phyloP scores from a whole-genome alignment of 495 filamentous ascomycete genomes.

The Xeromyces bisporus region DNA sequence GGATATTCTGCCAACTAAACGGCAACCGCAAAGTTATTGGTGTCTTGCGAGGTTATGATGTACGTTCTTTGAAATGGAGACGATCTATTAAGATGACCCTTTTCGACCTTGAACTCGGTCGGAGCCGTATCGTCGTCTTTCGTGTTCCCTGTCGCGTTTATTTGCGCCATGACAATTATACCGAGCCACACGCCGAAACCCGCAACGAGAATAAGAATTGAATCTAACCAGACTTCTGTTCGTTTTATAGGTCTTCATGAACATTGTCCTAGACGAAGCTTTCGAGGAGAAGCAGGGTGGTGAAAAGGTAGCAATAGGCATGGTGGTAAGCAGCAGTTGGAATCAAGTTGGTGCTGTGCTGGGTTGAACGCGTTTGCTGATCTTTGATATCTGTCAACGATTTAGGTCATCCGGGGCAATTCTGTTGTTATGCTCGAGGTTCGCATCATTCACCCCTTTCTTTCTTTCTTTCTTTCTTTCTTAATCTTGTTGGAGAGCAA shows the following conservation, averaged over 20 bases:
- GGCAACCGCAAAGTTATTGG: slow-evolving; percentile 95
- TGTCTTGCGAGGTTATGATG: slow-evolving; percentile 88
- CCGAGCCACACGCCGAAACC: no score
- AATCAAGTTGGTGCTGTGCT: no score
- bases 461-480: neutral
- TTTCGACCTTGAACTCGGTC: neutral
- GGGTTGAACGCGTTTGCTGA: slow-evolving; percentile 3
- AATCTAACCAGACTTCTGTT: no score
- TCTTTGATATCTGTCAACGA: neutral
- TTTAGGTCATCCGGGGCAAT: slow-evolving; percentile 69
- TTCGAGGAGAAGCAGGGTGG: slow-evolving; percentile 86
- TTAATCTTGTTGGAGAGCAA: neutral
- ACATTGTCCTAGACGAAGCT: slow-evolving; percentile 96
- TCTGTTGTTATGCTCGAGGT: slow-evolving; percentile 94
- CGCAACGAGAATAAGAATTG: no score
- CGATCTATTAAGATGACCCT: no score
- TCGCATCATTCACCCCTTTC: slow-evolving; percentile 4
- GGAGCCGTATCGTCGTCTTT: no score
- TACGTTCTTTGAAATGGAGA: slow-evolving; percentile 25
- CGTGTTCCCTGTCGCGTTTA: no score
- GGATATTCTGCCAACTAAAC: slow-evolving; percentile 93
- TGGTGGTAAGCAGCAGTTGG: slow-evolving; percentile 49
- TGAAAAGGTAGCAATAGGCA: slow-evolving; percentile 80
- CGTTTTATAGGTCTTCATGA: slow-evolving; percentile 70
- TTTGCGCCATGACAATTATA: no score